Conservation (phyloP, 2,329 filamentous ascomycete species). For the Claviceps maximensis region DNA sequence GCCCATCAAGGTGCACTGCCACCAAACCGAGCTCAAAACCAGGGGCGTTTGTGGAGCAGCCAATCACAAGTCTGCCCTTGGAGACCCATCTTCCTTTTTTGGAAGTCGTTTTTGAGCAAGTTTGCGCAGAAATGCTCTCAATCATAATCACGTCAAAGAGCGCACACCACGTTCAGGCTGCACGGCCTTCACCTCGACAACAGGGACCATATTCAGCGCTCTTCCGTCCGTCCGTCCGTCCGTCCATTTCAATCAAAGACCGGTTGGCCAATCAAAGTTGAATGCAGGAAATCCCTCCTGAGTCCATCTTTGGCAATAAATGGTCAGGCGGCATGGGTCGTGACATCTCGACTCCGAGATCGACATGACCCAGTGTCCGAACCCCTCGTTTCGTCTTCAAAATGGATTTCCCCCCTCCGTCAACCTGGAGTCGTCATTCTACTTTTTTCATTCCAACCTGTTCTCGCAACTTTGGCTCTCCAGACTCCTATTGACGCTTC, state of each 20-base stretch:
- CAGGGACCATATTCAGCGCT: no score
- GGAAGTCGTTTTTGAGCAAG: slow-evolving; percentile 20
- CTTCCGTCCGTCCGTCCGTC: no score
- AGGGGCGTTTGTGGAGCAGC: slow-evolving; percentile 4
- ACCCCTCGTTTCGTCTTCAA: not conserved
- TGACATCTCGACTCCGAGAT: not conserved
- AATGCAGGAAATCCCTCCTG: no score
- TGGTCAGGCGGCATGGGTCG: no score
- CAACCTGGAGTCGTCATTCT: not conserved
- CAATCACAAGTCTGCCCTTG: slow-evolving; percentile 16
- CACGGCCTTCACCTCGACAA: not conserved
- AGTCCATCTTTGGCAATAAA: no score
- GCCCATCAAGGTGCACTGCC: slow-evolving; percentile 2
- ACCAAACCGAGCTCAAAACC: not conserved
- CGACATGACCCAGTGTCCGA: not conserved
- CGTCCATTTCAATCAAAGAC: no score
- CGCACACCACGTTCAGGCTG: no score
- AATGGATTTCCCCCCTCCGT: not conserved
- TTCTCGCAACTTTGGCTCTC: not conserved
- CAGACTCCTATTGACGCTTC: no score
- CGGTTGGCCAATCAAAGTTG: no score
- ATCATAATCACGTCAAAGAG: slow-evolving; percentile 1
- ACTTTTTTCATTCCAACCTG: not conserved
- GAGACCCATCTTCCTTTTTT: slow-evolving; percentile 12
- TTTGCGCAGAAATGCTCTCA: slow-evolving; percentile 21